Evolutionary conservation across 768 basidiomycete species (phyloP).

Genomic region (Candolleomyces efflorescens): DNA sequence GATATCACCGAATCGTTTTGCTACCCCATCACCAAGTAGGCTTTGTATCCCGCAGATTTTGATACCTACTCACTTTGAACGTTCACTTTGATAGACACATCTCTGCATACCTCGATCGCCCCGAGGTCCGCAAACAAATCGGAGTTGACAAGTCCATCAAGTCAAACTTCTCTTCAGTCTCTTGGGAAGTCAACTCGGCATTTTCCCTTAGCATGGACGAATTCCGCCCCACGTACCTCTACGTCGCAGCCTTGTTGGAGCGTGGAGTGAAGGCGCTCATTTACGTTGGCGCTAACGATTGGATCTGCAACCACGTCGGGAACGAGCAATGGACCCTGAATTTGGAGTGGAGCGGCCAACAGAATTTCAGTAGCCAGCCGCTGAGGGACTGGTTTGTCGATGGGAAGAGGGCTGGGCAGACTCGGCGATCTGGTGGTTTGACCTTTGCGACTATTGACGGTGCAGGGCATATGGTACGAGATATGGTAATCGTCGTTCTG

Average conservation of each 20-base stretch:
- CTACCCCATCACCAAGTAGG: slow-evolving; percentile 48
- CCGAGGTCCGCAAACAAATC: slow-evolving; percentile 46
- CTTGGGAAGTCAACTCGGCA: slow-evolving; percentile 34
- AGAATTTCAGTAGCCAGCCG: slow-evolving; percentile 34
- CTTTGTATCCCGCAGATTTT: neutral
- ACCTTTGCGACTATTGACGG: slow-evolving; percentile 62
- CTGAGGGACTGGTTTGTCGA: slow-evolving; percentile 59
- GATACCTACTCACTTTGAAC: neutral
- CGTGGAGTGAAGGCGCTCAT: slow-evolving; percentile 64
- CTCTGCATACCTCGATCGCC: slow-evolving; percentile 54
- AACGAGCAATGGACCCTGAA: slow-evolving; percentile 69
- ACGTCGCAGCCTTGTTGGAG: slow-evolving; percentile 66
- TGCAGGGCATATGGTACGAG: slow-evolving; percentile 67
- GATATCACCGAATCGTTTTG: slow-evolving; percentile 45
- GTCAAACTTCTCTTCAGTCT: slow-evolving; percentile 30
- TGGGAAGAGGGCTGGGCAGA: slow-evolving; percentile 36
- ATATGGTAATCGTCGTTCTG: neutral
- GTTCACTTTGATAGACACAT: slow-evolving; percentile 40
- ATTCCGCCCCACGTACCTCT: slow-evolving; percentile 43
- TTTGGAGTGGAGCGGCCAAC: slow-evolving; percentile 67
- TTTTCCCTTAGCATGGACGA: slow-evolving; percentile 48
- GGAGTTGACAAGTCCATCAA: slow-evolving; percentile 54
- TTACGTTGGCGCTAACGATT: slow-evolving; percentile 68
- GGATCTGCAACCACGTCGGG: slow-evolving; percentile 72
- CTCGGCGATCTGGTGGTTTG: slow-evolving; percentile 42